Evolutionary conservation across 805 yeast genomes (phyloP).

Genomic region (Candida xiaguanensis): DNA sequence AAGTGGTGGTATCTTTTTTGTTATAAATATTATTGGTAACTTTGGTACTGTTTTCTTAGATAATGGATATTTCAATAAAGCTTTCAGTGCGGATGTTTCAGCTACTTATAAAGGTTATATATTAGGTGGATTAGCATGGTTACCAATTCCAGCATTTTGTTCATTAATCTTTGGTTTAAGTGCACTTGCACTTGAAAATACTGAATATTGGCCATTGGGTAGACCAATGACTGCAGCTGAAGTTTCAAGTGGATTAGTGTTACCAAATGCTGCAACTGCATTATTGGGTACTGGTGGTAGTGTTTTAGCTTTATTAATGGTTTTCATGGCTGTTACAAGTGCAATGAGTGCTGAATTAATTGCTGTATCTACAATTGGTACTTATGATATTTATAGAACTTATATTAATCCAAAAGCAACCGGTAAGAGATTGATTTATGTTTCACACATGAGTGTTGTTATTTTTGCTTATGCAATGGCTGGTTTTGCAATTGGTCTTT

Average conservation of each 20-base stretch:
- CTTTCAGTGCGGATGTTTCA: constrained; percentile 79
- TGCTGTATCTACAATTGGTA: constrained; percentile 79
- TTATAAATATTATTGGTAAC: constrained; percentile 82
- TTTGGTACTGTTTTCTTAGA: constrained; percentile 87
- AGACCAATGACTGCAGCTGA: constrained; percentile 59
- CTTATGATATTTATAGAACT: constrained; percentile 80
- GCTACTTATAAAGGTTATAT: constrained; percentile 86
- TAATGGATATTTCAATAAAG: constrained; percentile 86
- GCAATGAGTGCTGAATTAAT: constrained; percentile 91
- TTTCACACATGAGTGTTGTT: constrained; percentile 67
- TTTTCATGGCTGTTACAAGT: constrained; percentile 90
- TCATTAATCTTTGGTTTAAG: constrained; percentile 89
- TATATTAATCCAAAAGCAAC: constrained; percentile 76
- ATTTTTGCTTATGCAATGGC: constrained; percentile 62
- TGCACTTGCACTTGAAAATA: constrained; percentile 65
- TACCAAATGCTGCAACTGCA: constrained; percentile 79
- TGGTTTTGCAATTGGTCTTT: constrained; percentile 77
- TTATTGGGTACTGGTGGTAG: constrained; percentile 87
- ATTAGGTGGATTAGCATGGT: constrained; percentile 87
- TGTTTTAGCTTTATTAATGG: constrained; percentile 70
- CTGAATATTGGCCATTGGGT: constrained; percentile 79
- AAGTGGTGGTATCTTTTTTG: constrained; percentile 85
- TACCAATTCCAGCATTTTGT: constrained; percentile 79
- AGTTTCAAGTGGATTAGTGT: constrained; percentile 75
- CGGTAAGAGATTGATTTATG: constrained; percentile 66